Evolutionary conservation across 805 yeast species (phyloP).

Genomic region (Metschnikowia hibisci): DNA sequence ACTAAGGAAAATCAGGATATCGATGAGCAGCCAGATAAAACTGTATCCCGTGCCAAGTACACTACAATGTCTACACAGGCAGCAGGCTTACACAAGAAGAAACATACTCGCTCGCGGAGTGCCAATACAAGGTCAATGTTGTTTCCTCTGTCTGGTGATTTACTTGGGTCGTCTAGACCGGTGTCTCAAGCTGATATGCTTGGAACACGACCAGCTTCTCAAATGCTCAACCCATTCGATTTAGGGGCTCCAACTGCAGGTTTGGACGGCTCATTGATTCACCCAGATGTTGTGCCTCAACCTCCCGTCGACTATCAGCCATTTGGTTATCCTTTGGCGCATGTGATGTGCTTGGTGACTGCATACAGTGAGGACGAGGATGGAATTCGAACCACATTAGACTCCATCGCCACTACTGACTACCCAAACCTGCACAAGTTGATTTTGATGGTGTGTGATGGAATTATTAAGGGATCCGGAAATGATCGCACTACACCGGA

Average conservation of each 20-base stretch:
- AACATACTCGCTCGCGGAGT: constrained; percentile 12
- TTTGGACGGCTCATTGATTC: constrained; percentile 56
- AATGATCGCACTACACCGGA: constrained; percentile 88
- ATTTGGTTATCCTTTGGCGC: constrained; percentile 57
- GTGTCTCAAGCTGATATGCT: constrained; percentile 12
- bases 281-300: constrained; percentile 81
- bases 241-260: constrained; percentile 35
- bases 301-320: constrained; percentile 91
- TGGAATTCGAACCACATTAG: constrained; percentile 83
- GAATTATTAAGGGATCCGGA: constrained; percentile 91
- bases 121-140: constrained; percentile 16
- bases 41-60: constrained; percentile 39
- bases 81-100: constrained; percentile 26
- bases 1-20: constrained; percentile 25
- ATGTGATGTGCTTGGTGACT: constrained; percentile 54
- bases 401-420: constrained; percentile 91
- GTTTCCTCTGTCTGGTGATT: constrained; percentile 28
- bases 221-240: constrained; percentile 30
- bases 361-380: constrained; percentile 92
- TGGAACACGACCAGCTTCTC: not conserved
- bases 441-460: constrained; percentile 85
- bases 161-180: constrained; percentile 26
- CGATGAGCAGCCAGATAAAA: constrained; percentile 23
- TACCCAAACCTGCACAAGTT: constrained; percentile 94
- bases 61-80: constrained; percentile 69